Base-by-base conservation (phyloP, 202 grass and related monocot species). In the Carex sylvatica region DNA sequence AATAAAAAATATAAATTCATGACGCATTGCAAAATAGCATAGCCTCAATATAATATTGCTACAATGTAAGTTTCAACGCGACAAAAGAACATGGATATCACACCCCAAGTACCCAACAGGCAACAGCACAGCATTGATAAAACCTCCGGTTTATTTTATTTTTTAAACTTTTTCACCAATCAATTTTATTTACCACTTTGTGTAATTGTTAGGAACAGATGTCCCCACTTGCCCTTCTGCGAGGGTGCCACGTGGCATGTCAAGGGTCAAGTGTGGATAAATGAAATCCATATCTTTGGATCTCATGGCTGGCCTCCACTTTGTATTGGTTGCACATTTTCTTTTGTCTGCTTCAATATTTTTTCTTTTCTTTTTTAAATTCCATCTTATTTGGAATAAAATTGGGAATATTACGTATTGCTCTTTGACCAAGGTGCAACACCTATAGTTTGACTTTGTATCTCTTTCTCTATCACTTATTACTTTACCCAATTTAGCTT, bases 231-330 rank as follows among this genome's bases (percentile, higher is more conserved):
- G 55, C 10, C 3, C 15, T 62, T 23, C 14, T 80, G 59, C 10
- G 40, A 80, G 12, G 61, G 15, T 82, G 61, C 79, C 79, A 82
- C 22, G 61, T 82, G 62, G 79, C 40, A 14, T 16, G 10, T 67
- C 79, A n/a, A 49, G 38, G 40, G 22, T 67, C 33, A 16, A 52
- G 40, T 81, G 23, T 82, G 16, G 61, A 85, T 68, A 69, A 80
- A 74, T 70, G 61, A 61, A 66, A 56, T 36, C 46, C 31, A 67
- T 28, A 18, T 22, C 5, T 15, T 61, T 51, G 73, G 16, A 38
- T 23, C 49, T 85, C 64, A 55, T 4, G 46, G 42, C 72, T 85
- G 74, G 61, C 59, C 64, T 69, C 83, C 83, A 85, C 83, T 85
- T 70, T 26, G 20, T 84, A 44, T 70, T 31, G 5, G 18, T 84